A percentile compares a stretch with the other conserved stretches of the same genome.
These are phyloP conservation scores for Penicillium macrosclerotiorum DNA, from an alignment of 495 filamentous ascomycete genomes.

Conservation along the genomic window DNA sequence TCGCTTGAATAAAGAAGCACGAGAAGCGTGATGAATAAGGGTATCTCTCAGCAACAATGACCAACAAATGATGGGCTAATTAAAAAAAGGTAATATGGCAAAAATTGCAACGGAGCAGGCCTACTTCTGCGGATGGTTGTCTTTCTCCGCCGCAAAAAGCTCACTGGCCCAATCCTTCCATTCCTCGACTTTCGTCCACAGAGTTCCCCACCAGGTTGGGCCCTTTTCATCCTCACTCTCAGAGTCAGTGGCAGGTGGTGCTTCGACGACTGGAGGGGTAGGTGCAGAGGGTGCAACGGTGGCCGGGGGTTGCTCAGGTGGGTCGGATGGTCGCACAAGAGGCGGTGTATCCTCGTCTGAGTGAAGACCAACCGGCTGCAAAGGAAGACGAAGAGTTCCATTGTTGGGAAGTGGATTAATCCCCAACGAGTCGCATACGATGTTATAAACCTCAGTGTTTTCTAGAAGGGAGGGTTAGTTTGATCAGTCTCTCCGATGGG, in stretches of 20 bases:
- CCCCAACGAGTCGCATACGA: conserved; percentile 81
- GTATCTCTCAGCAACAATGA: conserved; percentile 19
- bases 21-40: conserved; percentile 16
- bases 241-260: conserved; percentile 16
- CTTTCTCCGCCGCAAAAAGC: conserved; percentile 33
- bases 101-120: neutral
- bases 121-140: conserved; percentile 23
- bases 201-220: conserved; percentile 30
- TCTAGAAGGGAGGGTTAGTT: conserved; percentile 49
- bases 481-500: neutral
- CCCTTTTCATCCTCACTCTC: conserved; percentile 25
- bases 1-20: too few species aligned
- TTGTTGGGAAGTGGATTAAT: conserved; percentile 71
- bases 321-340: conserved; percentile 41
- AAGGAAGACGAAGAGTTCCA: conserved; percentile 78
- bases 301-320: conserved; percentile 16
- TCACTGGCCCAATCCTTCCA: conserved; percentile 40
- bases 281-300: conserved; percentile 5
- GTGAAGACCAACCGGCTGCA: conserved; percentile 69
- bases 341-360: conserved; percentile 42
- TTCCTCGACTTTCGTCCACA: conserved; percentile 36
- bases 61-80: conserved; percentile 1
- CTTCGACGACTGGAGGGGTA: conserved; percentile 18
- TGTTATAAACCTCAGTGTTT: conserved; percentile 95
- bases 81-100: conserved; percentile 3